phyloP scores from a whole-genome alignment of 179 eudicot genomes.

The Heliamphora ciliata region DNA sequence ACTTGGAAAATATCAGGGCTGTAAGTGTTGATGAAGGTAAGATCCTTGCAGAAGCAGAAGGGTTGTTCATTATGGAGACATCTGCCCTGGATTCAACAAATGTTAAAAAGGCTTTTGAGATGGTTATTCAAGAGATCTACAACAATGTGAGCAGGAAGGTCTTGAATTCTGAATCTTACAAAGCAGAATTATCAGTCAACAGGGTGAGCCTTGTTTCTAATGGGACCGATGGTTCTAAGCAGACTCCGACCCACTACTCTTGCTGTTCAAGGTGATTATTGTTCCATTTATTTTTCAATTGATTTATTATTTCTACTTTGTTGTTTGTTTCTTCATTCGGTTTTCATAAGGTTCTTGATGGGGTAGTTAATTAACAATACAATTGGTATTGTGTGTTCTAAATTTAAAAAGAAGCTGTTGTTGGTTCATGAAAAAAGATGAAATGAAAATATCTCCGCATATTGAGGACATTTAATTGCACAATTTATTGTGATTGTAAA shows the following conservation, averaged over 20 bases:
- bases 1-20: constrained; percentile 51
- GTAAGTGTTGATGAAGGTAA: constrained; percentile 51
- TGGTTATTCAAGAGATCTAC: constrained; percentile 52
- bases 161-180: constrained; percentile 59
- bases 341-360: neutral
- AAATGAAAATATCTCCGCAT: neutral
- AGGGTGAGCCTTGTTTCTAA: constrained; percentile 48
- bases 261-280: constrained; percentile 42
- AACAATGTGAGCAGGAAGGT: constrained; percentile 52
- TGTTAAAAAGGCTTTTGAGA: constrained; percentile 54
- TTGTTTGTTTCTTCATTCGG: neutral
- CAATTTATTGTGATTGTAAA: neutral
- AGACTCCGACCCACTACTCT: constrained; percentile 7
- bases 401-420: neutral
- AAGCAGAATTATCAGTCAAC: constrained; percentile 47
- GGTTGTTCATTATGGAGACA: constrained; percentile 62
- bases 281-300: neutral
- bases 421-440: neutral
- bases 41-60: constrained; percentile 55
- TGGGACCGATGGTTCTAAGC: constrained; percentile 27
- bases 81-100: constrained; percentile 62
- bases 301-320: constrained; percentile 8
- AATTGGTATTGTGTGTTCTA: neutral
- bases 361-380: neutral
- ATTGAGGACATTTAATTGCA: neutral